A percentile compares a stretch with the other conserved stretches of the same genome.
Evolutionary conservation across 805 yeast species (phyloP).

Genomic region (Schwanniomyces vanrijiae): DNA sequence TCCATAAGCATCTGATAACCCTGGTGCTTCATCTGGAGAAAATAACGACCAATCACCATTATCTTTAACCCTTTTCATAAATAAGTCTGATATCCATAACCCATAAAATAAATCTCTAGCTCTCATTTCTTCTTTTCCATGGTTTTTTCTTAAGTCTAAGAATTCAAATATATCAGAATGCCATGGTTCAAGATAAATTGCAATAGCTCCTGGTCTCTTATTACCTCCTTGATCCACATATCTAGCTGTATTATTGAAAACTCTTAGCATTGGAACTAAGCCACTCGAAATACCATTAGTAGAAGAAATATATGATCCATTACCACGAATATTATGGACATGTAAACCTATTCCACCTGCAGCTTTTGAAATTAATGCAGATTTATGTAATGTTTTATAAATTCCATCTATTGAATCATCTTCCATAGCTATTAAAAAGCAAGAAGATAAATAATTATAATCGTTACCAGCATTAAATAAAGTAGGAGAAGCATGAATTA

Average conservation of each 20-base stretch:
- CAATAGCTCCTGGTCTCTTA: constrained; percentile 97
- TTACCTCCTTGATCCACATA: constrained; percentile 99
- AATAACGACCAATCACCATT: constrained; percentile 85
- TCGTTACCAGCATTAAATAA: constrained; percentile 92
- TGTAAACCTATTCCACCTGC: constrained; percentile 97
- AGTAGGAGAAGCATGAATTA: constrained; percentile 95
- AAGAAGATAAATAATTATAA: constrained; percentile 81
- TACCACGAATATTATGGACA: constrained; percentile 80
- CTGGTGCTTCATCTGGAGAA: constrained; percentile 88
- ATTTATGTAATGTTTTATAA: constrained; percentile 80
- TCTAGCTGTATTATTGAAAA: constrained; percentile 92
- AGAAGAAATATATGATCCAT: constrained; percentile 87
- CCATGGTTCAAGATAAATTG: constrained; percentile 95
- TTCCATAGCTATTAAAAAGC: constrained; percentile 87
- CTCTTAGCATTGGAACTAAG: constrained; percentile 92
- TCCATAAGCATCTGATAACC: constrained; percentile 79
- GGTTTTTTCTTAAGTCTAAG: constrained; percentile 84
- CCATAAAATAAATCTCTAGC: constrained; percentile 94
- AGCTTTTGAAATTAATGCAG: constrained; percentile 89
- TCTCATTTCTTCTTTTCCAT: constrained; percentile 90
- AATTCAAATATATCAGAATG: constrained; percentile 89
- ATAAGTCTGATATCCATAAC: constrained; percentile 91
- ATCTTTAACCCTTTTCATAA: constrained; percentile 84
- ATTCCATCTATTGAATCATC: constrained; percentile 97
- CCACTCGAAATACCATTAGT: constrained; percentile 94